Percentiles rank a stretch among this genome's conserved stretches.
phyloP scores from a whole-genome alignment of 495 filamentous ascomycete genomes.

The Penicillium pulvis region DNA sequence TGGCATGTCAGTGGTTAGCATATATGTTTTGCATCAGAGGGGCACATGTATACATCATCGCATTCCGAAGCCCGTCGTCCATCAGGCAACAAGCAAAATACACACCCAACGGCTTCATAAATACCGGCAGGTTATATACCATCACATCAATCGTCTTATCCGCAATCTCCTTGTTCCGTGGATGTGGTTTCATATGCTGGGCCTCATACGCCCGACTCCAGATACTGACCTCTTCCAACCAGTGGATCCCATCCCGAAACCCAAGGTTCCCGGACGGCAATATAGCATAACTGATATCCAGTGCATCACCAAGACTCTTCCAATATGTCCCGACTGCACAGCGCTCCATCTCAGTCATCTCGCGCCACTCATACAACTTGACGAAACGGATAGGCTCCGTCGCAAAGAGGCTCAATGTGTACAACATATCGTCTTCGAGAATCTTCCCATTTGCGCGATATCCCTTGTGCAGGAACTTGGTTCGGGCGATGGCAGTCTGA shows the following conservation, averaged over 20 bases:
- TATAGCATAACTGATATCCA: constrained; percentile 54
- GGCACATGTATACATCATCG: constrained; percentile 55
- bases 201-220: constrained; percentile 61
- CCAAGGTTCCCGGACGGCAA: constrained; percentile 36
- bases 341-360: constrained; percentile 60
- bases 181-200: constrained; percentile 57
- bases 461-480: constrained; percentile 64
- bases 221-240: constrained; percentile 55
- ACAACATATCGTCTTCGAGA: constrained; percentile 63
- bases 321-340: constrained; percentile 65
- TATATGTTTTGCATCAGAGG: neutral
- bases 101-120: constrained; percentile 46
- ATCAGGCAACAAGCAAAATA: constrained; percentile 57
- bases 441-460: constrained; percentile 62
- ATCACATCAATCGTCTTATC: constrained; percentile 59
- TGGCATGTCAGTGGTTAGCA: constrained; percentile 11
- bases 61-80: constrained; percentile 59
- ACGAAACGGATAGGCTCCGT: constrained; percentile 58
- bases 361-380: constrained; percentile 61
- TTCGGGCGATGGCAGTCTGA: constrained; percentile 58
- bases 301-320: constrained; percentile 62
- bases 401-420: constrained; percentile 63
- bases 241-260: constrained; percentile 63
- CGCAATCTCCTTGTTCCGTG: constrained; percentile 53
- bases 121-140: constrained; percentile 53